Evolutionary conservation across 768 basidiomycete species (phyloP).

Genomic region (Phylloporus sp.): DNA sequence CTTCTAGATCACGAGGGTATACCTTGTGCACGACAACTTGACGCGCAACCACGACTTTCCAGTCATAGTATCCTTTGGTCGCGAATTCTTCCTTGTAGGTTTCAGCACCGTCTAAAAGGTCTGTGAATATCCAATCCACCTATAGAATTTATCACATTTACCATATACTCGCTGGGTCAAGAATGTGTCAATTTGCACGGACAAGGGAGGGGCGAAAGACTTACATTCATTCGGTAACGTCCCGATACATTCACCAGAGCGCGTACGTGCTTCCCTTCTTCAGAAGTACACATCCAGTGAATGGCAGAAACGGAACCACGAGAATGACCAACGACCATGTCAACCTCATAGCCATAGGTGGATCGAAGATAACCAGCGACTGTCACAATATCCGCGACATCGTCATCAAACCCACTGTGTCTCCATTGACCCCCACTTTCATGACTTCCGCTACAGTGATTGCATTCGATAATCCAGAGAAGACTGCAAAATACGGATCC

Average conservation of each 20-base stretch:
- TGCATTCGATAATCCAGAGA: slow-evolving; percentile 3
- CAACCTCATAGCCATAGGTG: slow-evolving; percentile 62
- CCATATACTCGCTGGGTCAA: slow-evolving; percentile 26
- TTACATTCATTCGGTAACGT: slow-evolving; percentile 75
- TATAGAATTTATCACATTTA: slow-evolving; percentile 2
- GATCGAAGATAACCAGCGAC: slow-evolving; percentile 61
- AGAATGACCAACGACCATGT: slow-evolving; percentile 74
- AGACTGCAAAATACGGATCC: background rate
- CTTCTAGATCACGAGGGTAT: slow-evolving; percentile 55
- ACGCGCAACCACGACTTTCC: slow-evolving; percentile 64
- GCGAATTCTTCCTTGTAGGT: slow-evolving; percentile 50
- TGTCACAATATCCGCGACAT: slow-evolving; percentile 60
- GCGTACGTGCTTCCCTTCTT: slow-evolving; percentile 52
- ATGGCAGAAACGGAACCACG: slow-evolving; percentile 67
- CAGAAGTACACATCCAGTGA: slow-evolving; percentile 63
- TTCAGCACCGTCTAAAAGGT: slow-evolving; percentile 18
- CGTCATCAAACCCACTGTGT: slow-evolving; percentile 55
- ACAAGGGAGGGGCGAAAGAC: slow-evolving; percentile 16
- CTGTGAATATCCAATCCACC: slow-evolving; percentile 1
- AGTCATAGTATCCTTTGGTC: slow-evolving; percentile 57
- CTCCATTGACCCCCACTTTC: slow-evolving; percentile 69
- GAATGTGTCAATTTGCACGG: slow-evolving; percentile 2
- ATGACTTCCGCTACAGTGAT: slow-evolving; percentile 58
- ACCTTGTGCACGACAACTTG: slow-evolving; percentile 50
- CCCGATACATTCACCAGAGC: slow-evolving; percentile 73